Base-by-base conservation (phyloP, 2,329 filamentous ascomycete species). In the Pseudodiploospora longispora region DNA sequence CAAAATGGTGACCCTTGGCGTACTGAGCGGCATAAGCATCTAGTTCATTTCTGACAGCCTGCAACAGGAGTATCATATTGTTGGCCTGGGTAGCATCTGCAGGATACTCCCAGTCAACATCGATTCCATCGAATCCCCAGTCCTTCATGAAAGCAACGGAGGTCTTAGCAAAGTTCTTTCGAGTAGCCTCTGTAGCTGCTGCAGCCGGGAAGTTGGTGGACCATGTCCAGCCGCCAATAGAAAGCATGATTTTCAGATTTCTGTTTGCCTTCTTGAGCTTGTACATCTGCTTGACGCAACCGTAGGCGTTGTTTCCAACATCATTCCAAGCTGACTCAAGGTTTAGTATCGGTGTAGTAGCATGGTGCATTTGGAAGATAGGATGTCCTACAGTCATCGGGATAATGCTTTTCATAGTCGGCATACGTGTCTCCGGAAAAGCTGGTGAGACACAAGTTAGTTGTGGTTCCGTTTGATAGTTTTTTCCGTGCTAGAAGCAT, bases 181-280 rank as follows among this genome's bases (percentile, higher is more conserved):
- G 76, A 10, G 78, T 80, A 3, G 70, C 64, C 0, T 74, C 71
- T 0, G 82, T 84, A 47, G 78, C 79, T 7, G 82, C 79, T 0
- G 82, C 82, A 1, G 70, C 68, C 1, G 85, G 71, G 59, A 95
- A 91, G 61, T 87, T 87, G 53, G 74, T 68, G 2, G 85, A 88
- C 64, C 87, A 93, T 0, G 85, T 89, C 85, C 85, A 94, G 30
- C 89, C 88, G 39, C 89, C 89, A 51, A 95, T 87, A 39, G 80
- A 86, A 4, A 95, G 74, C 27, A 94, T 70, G 1, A 84, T 73
- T 59, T 94, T 94, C 43, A 95, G 63, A 38, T 87, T 77, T 10
- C 87, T 81, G 61, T 95, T 83, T 46, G 72, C 63, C 61, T 90
- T 82, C 67, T 95, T 95, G 36, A 88, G 70, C 6, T 86, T 66